A percentile compares a stretch with the other conserved stretches of the same genome.
phyloP scores from a whole-genome alignment of 1,139 yeast genomes.

The Sugiyamaella castrensis region DNA sequence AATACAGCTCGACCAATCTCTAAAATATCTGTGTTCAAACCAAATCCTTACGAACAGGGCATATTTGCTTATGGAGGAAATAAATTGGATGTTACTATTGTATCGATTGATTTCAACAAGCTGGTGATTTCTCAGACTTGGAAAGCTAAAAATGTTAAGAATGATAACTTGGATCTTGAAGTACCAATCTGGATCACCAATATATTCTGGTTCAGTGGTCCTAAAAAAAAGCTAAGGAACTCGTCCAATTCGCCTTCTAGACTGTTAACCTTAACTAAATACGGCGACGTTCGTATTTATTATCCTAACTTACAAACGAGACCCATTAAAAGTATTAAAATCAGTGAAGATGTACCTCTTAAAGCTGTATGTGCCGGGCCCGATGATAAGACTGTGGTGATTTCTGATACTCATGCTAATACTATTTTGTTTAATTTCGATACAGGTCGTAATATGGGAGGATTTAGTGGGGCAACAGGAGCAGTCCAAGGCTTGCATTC shows the following conservation, averaged over 20 bases:
- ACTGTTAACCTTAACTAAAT: constrained; percentile 61
- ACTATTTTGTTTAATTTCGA: constrained; percentile 24
- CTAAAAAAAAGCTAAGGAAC: neutral
- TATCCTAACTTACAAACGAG: constrained; percentile 33
- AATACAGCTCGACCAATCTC: neutral
- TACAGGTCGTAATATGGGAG: constrained; percentile 22
- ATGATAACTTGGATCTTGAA: constrained; percentile 37
- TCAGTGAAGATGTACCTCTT: constrained; percentile 22
- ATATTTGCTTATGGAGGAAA: constrained; percentile 45
- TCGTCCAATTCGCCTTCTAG: constrained; percentile 8
- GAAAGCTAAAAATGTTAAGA: constrained; percentile 41
- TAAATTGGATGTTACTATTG: constrained; percentile 43
- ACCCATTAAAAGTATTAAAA: constrained; percentile 28
- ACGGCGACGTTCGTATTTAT: constrained; percentile 53
- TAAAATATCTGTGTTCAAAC: constrained; percentile 3
- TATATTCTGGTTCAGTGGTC: constrained; percentile 30
- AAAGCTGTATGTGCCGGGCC: constrained; percentile 22
- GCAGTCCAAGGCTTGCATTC: constrained; percentile 28
- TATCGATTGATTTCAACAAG: constrained; percentile 19
- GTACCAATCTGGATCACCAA: constrained; percentile 40
- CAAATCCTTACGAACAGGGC: constrained; percentile 17
- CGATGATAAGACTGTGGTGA: constrained; percentile 21
- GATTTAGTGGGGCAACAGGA: constrained; percentile 33
- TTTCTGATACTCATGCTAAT: constrained; percentile 29
- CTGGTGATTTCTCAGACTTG: constrained; percentile 26